Evolutionary conservation across 2,329 filamentous ascomycete species (phyloP).

Genomic region (Thielaviopsis cerberus): DNA sequence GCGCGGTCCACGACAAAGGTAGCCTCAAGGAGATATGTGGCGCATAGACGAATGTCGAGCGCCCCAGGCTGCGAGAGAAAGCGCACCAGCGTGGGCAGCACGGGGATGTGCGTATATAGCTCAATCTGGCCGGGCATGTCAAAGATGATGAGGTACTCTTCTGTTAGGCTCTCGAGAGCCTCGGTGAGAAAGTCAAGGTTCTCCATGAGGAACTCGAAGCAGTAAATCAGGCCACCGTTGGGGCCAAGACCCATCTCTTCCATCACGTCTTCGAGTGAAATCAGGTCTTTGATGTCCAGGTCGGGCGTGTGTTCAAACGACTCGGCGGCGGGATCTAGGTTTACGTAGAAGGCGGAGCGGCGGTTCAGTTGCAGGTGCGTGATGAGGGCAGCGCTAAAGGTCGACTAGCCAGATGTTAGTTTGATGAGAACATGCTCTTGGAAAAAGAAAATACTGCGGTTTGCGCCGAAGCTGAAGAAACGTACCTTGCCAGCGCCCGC

Average conservation of each 20-base stretch:
- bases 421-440: neutral
- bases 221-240: conserved; percentile 87
- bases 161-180: conserved; percentile 65
- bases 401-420: conserved; percentile 34
- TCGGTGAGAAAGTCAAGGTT: conserved; percentile 85
- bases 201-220: conserved; percentile 87
- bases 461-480: conserved; percentile 8
- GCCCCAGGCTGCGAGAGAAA: conserved; percentile 62
- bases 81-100: conserved; percentile 67
- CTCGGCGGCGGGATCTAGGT: conserved; percentile 92
- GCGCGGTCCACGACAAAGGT: conserved; percentile 90
- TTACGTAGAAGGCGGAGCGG: conserved; percentile 92
- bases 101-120: conserved; percentile 89
- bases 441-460: no score
- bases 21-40: conserved; percentile 82
- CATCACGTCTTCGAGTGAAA: conserved; percentile 89
- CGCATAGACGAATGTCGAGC: conserved; percentile 80
- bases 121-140: conserved; percentile 99
- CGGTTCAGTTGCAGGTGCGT: conserved; percentile 79
- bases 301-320: conserved; percentile 80
- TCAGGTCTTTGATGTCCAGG: conserved; percentile 87
- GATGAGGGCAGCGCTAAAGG: conserved; percentile 85
- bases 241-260: conserved; percentile 80
- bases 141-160: conserved; percentile 93
- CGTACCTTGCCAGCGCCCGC: conserved; percentile 79